Conservation (phyloP, 1,284 basidiomycete species). For the Puccinia hordei region DNA sequence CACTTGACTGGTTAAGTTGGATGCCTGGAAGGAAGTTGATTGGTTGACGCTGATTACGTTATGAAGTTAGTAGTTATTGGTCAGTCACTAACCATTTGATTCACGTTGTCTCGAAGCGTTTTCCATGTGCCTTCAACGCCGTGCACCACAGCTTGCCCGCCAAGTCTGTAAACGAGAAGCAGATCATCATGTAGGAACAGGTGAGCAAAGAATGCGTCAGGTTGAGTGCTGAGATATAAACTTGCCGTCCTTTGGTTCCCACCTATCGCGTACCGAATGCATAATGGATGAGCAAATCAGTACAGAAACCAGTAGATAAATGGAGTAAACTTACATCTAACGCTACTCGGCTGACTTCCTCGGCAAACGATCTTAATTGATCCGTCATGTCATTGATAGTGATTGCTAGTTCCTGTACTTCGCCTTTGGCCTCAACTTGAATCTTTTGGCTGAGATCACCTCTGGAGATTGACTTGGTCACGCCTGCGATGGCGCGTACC, state of each 20-base stretch:
- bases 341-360: conserved; percentile 95
- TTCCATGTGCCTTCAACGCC: conserved; percentile 60
- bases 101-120: conserved; percentile 60
- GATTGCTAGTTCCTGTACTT: conserved; percentile 94
- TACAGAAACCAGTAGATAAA: not conserved
- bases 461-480: conserved; percentile 93
- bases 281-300: not conserved
- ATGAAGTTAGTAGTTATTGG: conserved; percentile 65
- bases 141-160: conserved; percentile 59
- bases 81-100: conserved; percentile 55
- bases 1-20: conserved; percentile 76
- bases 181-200: not conserved
- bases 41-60: too few relatives aligned
- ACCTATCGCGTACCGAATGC: conserved; percentile 2
- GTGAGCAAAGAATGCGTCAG: not conserved
- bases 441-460: conserved; percentile 96
- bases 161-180: conserved; percentile 54
- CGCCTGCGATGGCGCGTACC: conserved; percentile 89
- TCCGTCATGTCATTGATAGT: conserved; percentile 87
- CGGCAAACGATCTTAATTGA: conserved; percentile 81
- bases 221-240: not conserved
- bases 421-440: conserved; percentile 91
- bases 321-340: conserved; percentile 52
- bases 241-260: conserved; percentile 48
- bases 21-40: too few relatives aligned